Evolutionary conservation across 1,284 basidiomycete species (phyloP), one percentile per base, ranked within the genome.

Genomic region (Earliella scabrosa): DNA sequence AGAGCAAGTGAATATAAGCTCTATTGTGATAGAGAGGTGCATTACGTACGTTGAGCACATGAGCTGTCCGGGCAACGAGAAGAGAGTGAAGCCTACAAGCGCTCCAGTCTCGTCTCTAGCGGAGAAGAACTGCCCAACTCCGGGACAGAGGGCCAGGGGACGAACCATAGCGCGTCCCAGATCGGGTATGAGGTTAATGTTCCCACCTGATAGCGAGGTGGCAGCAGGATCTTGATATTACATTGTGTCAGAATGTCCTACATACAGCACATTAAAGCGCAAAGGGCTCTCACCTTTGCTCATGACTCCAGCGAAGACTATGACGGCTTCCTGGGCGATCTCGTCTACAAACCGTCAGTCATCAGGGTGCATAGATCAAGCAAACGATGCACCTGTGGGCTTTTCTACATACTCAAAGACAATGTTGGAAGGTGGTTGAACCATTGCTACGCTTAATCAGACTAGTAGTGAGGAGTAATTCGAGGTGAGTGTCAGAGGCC

Each of bases 121-220:
- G 4, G 49, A 23, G 39, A 14, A 31, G 2, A 39, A 5, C 7
- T 29, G 35, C n/a, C 35, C 34, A 3, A 38, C 35, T 7, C 43
- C 52, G 2, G 46, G 51, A 3, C 41, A 40, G 13, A 62, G 58
- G 0, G 45, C 49, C 29, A 62, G 45, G 13, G 60, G 52, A 29
- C 49, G 58, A 32, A 62, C 50, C 53, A 62, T 62, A 2, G 40
- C 43, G 18, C 52, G 49, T 1, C 54, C 60, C n/a, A 62, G 24
- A 3, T 26, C 21, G 6, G 57, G 47, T 3, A 62, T 39, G 16
- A 59, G 52, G 16, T 27, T 50, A 26, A 51, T 43, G 38, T 63
- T 34, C 14, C 61, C 58, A 2, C 41, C 58, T 13, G 51, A 47
- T 3, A 63, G 50, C 27, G 61, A 45, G 26, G 60, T 51, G n/a